Conservation (phyloP, 140 eudicot genomes). For the Flaveria floridana region DNA sequence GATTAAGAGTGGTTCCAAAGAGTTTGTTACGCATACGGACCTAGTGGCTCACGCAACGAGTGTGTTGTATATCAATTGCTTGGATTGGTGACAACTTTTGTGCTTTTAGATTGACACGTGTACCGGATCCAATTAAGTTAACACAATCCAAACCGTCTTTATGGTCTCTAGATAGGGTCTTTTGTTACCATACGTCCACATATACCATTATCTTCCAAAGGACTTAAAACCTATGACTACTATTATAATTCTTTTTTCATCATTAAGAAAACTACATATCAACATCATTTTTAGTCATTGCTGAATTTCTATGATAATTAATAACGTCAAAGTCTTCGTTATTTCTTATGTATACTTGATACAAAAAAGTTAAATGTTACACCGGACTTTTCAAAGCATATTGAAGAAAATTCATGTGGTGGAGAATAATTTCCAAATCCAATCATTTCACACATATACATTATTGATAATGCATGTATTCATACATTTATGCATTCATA, state of each 20-base stretch:
- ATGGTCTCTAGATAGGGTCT: too few relatives aligned
- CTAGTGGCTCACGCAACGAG: too few relatives aligned
- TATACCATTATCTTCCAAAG: not conserved
- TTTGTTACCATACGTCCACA: not conserved
- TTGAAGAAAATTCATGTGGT: constrained; percentile 5
- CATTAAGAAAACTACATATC: not conserved
- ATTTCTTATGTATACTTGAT: not conserved
- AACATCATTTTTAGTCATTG: constrained; percentile 6
- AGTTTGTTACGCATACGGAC: too few relatives aligned
- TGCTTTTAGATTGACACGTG: too few relatives aligned
- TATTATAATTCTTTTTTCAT: not conserved
- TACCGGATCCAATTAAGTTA: too few relatives aligned
- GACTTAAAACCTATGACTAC: not conserved
- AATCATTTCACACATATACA: not conserved
- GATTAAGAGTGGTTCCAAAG: too few relatives aligned
- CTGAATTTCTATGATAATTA: constrained; percentile 10
- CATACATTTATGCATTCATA: too few relatives aligned
- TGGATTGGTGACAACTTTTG: too few relatives aligned
- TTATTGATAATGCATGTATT: too few relatives aligned
- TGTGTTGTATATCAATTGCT: too few relatives aligned
- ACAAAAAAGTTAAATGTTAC: not conserved
- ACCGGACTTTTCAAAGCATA: constrained; percentile 15
- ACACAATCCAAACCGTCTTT: too few relatives aligned
- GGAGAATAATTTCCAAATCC: not conserved
- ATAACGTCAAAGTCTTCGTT: constrained; percentile 9